phyloP scores from a whole-genome alignment of 306 rosid genomes.

The Benincasa hispida region DNA sequence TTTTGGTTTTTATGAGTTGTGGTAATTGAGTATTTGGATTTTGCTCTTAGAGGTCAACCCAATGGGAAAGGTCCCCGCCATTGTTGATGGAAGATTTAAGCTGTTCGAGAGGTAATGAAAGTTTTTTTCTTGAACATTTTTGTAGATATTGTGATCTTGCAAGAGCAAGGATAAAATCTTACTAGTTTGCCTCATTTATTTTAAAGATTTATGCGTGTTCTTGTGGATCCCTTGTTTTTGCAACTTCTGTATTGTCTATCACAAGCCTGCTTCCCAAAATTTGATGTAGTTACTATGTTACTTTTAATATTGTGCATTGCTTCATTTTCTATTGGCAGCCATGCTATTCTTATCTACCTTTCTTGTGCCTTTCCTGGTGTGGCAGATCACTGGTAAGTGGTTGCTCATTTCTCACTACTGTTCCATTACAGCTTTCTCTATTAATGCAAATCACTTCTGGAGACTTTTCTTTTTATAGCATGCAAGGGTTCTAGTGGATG shows the following conservation, averaged over 20 bases:
- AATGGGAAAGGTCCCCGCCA: conserved; percentile 59
- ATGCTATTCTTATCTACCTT: conserved; percentile 72
- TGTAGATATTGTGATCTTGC: background rate
- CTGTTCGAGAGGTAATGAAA: conserved; percentile 63
- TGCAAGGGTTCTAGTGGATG: background rate
- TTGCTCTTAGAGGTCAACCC: conserved; percentile 65
- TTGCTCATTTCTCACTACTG: conserved; percentile 8
- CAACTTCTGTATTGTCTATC: background rate
- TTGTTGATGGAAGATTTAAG: conserved; percentile 72
- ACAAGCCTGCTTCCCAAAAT: background rate
- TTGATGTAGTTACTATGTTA: background rate
- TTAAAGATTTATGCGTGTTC: background rate
- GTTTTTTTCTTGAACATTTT: background rate
- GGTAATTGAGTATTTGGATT: background rate
- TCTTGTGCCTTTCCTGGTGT: conserved; percentile 76
- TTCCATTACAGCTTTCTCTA: background rate
- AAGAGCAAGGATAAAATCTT: background rate
- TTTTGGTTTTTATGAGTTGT: too few species aligned
- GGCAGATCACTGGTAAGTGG: conserved; percentile 67
- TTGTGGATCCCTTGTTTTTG: background rate
- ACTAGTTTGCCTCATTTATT: background rate
- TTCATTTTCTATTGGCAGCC: conserved; percentile 39
- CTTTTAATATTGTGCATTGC: background rate
- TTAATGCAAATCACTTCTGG: background rate
- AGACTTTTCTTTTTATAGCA: background rate